Base-by-base conservation (phyloP, 306 rosid species). In the Castanea crenata region DNA sequence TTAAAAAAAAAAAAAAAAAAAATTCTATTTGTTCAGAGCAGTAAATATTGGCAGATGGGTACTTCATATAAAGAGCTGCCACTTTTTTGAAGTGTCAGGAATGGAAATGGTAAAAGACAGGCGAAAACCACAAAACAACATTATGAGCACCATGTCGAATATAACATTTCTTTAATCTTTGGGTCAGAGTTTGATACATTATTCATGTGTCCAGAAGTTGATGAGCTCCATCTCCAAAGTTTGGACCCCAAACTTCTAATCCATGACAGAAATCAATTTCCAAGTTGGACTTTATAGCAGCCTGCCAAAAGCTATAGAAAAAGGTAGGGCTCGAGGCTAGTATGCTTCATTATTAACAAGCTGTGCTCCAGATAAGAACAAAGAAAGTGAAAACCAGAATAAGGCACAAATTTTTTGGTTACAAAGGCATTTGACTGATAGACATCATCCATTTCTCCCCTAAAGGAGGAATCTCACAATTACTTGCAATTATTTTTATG, bases 401-500 rank as follows among this genome's bases (percentile, higher is more conserved):
- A 38, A 25, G 21, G 79, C 61, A 25, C 59, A 44, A 57, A 19
- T 18, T 75, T 61, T 61, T 16, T 41, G 70, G 41, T 38, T 20
- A 16, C 8, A 41, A 41, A 41, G 41, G 7, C 21, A 27, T 4
- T 8, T 4, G 13, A 55, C 65, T 7, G 29, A 19, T 23, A 44
- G 62, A 9, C 14, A 61, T 61, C 5, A 27, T 32, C 65, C 59
- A n/a, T 35, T 44, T 58, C 3, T 41, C 23, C 55, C 35, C 32
- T 23, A 19, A 25, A 41, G 8, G 71, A 51, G 38, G 74, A 73
- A 63, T 82, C 81, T 65, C 13, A 54, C 71, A 35, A 62, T 52
- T 63, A 65, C 61, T 72, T 32, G 81, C 61, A 76, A 38, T 61
- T 68, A 55, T 65, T 12, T 41, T 12, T 41, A 52, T 59, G 76